Percentiles rank a stretch among this genome's conserved stretches.
Evolutionary conservation across 768 basidiomycete genomes (phyloP).

Genomic region (Calocybe gangraenosa): DNA sequence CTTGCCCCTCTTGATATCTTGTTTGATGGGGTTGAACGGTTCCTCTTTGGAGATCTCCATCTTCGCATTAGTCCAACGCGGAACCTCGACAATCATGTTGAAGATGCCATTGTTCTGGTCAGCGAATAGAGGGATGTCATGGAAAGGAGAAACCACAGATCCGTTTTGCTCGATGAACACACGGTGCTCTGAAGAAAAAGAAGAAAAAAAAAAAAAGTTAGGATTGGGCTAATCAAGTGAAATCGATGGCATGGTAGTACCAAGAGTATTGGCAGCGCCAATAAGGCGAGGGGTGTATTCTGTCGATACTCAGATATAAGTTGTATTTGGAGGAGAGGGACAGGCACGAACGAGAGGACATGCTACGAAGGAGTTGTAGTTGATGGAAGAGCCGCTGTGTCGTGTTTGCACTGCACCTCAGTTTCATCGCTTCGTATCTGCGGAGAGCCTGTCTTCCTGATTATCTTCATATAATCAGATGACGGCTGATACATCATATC

Average conservation of each 20-base stretch:
- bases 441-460: slow-evolving; percentile 23
- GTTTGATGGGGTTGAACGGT: slow-evolving; percentile 99
- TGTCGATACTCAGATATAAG: slow-evolving; percentile 24
- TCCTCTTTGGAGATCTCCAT: slow-evolving; percentile 99
- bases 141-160: slow-evolving; percentile 80
- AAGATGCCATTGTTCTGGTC: slow-evolving; percentile 93
- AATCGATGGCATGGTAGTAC: slow-evolving; percentile 35
- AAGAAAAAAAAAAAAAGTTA: slow-evolving; percentile 17
- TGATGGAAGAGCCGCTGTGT: slow-evolving; percentile 59
- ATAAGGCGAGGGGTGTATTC: slow-evolving; percentile 75
- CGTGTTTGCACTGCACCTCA: slow-evolving; percentile 36
- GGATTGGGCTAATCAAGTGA: slow-evolving; percentile 9
- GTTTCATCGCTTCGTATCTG: slow-evolving; percentile 26
- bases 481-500: slow-evolving; percentile 8
- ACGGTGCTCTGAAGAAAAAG: slow-evolving; percentile 70
- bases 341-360: slow-evolving; percentile 42
- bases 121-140: slow-evolving; percentile 97
- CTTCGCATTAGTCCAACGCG: slow-evolving; percentile 99
- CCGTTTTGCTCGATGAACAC: slow-evolving; percentile 91
- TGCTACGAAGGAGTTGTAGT: slow-evolving; percentile 54
- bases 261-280: slow-evolving; percentile 90
- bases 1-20: slow-evolving; percentile 96
- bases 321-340: slow-evolving; percentile 10
- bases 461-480: slow-evolving; percentile 18
- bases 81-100: slow-evolving; percentile 99